Conservation (phyloP, 2,329 filamentous ascomycete genomes). For the Fusarium subtropicale region DNA sequence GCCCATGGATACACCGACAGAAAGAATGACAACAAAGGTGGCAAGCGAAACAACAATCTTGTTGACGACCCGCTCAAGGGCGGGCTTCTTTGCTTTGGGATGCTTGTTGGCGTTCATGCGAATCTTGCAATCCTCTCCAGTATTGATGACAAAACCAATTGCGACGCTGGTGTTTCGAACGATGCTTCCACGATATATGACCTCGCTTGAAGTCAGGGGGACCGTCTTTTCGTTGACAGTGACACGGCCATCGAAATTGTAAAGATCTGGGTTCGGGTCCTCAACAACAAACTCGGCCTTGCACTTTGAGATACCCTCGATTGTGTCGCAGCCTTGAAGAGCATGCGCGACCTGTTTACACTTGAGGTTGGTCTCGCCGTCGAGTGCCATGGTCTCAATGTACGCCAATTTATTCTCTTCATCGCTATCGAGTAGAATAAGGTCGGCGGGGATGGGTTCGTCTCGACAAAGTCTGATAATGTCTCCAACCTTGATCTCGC, state of each 20-base stretch:
- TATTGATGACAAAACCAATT: slow-evolving; percentile 86
- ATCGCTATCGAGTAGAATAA: slow-evolving; percentile 80
- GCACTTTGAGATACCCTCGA: slow-evolving; percentile 65
- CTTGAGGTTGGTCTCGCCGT: slow-evolving; percentile 86
- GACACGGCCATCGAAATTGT: slow-evolving; percentile 79
- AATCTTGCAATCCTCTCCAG: slow-evolving; percentile 90
- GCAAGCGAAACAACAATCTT: slow-evolving; percentile 85
- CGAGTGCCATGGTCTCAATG: slow-evolving; percentile 85
- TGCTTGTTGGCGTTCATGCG: slow-evolving; percentile 94
- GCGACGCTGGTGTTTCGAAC: slow-evolving; percentile 81
- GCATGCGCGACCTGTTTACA: slow-evolving; percentile 75
- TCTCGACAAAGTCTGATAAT: slow-evolving; percentile 69
- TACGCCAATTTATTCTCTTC: slow-evolving; percentile 85
- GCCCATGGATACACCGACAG: slow-evolving; percentile 83
- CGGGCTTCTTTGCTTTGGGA: slow-evolving; percentile 83
- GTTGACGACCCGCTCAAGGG: slow-evolving; percentile 81
- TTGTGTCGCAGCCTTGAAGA: slow-evolving; percentile 67
- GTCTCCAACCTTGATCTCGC: slow-evolving; percentile 62
- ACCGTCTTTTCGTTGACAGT: slow-evolving; percentile 66
- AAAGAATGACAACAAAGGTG: slow-evolving; percentile 80
- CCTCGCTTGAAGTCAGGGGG: slow-evolving; percentile 82
- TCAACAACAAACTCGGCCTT: slow-evolving; percentile 76
- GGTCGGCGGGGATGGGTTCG: slow-evolving; percentile 84
- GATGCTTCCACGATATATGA: slow-evolving; percentile 87
- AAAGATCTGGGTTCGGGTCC: slow-evolving; percentile 81